Conservation (phyloP, 305 asterid species). For the Solanum hybrid region DNA sequence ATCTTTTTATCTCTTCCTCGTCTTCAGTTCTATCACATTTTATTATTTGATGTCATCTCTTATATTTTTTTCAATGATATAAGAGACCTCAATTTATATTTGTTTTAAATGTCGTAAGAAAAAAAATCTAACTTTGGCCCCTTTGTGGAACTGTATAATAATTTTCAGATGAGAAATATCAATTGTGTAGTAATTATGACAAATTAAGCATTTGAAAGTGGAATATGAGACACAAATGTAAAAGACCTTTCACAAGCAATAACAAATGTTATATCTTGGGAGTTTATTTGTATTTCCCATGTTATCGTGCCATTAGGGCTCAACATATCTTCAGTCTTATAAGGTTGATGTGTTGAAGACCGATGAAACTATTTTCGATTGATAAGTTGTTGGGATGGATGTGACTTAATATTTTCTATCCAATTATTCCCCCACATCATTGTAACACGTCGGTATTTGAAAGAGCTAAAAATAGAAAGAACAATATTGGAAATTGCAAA, state of each 20-base stretch:
- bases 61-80: neutral
- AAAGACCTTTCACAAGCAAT: neutral
- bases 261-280: neutral
- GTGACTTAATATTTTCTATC: neutral
- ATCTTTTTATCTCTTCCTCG: neutral
- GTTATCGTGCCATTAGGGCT: neutral
- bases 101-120: neutral
- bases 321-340: neutral
- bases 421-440: neutral
- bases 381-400: neutral
- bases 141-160: neutral
- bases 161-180: neutral
- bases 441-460: too few species aligned
- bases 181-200: neutral
- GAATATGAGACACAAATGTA: neutral
- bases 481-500: too few species aligned
- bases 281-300: too few species aligned
- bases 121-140: neutral
- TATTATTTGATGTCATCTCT: neutral
- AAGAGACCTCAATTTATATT: neutral
- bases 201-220: neutral
- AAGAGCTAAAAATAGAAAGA: too few species aligned
- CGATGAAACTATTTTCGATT: too few species aligned
- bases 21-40: neutral
- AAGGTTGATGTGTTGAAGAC: neutral